A percentile compares a stretch with the other conserved stretches of the same genome.
These are phyloP conservation scores for Trichopus zeylanicus DNA, from an alignment of 116 monocot genomes.

Conservation along the genomic window DNA sequence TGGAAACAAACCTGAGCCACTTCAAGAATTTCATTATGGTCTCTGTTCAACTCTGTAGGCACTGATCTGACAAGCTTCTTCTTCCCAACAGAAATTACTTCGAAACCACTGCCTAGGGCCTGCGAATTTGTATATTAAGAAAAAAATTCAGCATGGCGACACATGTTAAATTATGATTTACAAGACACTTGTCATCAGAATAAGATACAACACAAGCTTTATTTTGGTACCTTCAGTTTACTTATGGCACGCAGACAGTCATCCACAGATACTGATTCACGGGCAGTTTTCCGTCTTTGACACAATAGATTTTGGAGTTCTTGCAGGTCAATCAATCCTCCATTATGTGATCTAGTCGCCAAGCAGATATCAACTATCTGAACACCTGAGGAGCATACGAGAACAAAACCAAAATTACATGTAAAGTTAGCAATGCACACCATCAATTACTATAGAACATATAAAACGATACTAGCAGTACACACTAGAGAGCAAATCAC, in stretches of 20 bases:
- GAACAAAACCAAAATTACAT: not conserved
- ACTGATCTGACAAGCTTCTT: conserved; percentile 92
- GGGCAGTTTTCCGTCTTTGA: conserved; percentile 64
- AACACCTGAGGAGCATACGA: conserved; percentile 46
- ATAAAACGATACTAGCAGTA: too few species aligned
- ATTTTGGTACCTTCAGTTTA: conserved; percentile 70
- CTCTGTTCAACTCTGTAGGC: conserved; percentile 96
- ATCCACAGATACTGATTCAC: conserved; percentile 83
- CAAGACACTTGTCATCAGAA: not conserved
- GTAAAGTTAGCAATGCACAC: too few species aligned
- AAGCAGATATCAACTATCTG: conserved; percentile 97
- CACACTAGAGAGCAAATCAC: too few species aligned
- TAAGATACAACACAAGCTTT: not conserved
- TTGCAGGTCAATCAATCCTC: conserved; percentile 86
- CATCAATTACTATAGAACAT: too few species aligned
- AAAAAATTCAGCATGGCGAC: too few species aligned
- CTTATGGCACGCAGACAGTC: conserved; percentile 95
- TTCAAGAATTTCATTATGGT: conserved; percentile 95
- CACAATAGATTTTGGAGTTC: conserved; percentile 67
- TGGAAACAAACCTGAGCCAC: conserved; percentile 76
- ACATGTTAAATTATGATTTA: not conserved
- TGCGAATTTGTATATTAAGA: conserved; percentile 18
- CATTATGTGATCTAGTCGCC: conserved; percentile 74
- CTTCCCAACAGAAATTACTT: conserved; percentile 78
- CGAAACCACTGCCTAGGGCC: conserved; percentile 91